phyloP scores from a whole-genome alignment of 345 rosid species.

The Lepidium aucheri region DNA sequence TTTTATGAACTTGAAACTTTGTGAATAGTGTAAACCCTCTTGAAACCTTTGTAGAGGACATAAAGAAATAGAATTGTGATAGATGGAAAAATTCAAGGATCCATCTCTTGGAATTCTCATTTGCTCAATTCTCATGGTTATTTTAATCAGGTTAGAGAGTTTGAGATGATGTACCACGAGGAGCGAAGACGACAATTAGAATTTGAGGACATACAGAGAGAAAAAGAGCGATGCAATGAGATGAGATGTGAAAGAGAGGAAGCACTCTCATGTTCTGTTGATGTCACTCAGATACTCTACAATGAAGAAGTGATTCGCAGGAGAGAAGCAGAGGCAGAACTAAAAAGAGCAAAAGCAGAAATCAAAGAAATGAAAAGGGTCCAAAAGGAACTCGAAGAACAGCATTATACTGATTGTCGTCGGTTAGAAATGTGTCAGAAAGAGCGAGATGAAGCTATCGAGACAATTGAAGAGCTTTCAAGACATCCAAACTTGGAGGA shows the following conservation, averaged over 20 bases:
- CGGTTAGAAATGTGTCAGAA: constrained; percentile 13
- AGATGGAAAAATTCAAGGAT: background rate
- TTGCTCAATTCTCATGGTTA: background rate
- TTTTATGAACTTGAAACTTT: background rate
- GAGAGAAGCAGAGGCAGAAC: constrained; percentile 15
- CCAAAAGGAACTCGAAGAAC: constrained; percentile 28
- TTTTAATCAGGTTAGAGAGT: constrained; percentile 4
- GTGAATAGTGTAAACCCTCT: background rate
- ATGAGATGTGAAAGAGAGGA: constrained; percentile 25
- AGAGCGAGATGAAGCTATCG: constrained; percentile 28
- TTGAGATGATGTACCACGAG: constrained; percentile 17
- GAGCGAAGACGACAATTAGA: constrained; percentile 25
- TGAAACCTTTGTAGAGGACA: background rate
- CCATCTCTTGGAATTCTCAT: background rate
- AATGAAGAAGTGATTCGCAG: constrained; percentile 17
- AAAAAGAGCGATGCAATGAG: constrained; percentile 8
- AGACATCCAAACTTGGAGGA: constrained; percentile 6
- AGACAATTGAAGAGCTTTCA: constrained; percentile 21
- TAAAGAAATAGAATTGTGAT: background rate
- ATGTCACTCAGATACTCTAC: constrained; percentile 26
- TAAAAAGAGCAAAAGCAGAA: constrained; percentile 21
- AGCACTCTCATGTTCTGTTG: constrained; percentile 19
- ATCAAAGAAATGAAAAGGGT: constrained; percentile 17
- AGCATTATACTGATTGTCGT: constrained; percentile 10
- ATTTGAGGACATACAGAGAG: constrained; percentile 25